phyloP scores from a whole-genome alignment of 768 basidiomycete genomes.

The Rhizopogon vesiculosus region DNA sequence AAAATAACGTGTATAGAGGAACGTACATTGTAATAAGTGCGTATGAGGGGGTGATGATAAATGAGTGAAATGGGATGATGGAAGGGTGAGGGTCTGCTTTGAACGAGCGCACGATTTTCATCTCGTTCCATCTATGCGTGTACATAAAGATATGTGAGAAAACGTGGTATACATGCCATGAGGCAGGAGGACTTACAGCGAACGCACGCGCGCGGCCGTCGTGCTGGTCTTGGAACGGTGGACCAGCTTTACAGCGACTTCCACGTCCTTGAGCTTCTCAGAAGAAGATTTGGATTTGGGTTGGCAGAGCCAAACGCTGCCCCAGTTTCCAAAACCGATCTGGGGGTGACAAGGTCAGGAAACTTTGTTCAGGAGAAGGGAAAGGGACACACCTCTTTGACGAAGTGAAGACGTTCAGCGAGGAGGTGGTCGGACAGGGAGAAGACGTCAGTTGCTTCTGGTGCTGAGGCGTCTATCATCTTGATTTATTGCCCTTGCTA shows the following conservation, averaged over 20 bases:
- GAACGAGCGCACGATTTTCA: conserved; percentile 89
- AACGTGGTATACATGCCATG: neutral
- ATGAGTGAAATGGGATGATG: conserved; percentile 89
- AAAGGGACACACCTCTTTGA: conserved; percentile 56
- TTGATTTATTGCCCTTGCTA: neutral
- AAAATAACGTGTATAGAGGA: neutral
- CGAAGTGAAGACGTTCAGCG: conserved; percentile 66
- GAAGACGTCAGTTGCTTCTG: conserved; percentile 52
- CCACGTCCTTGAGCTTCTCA: conserved; percentile 39
- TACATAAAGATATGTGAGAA: neutral
- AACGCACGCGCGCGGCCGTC: conserved; percentile 84
- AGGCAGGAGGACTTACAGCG: conserved; percentile 52
- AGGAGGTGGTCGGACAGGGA: conserved; percentile 70
- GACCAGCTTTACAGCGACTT: conserved; percentile 91
- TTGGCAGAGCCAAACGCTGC: conserved; percentile 78
- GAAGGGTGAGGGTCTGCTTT: conserved; percentile 86
- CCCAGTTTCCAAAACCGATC: conserved; percentile 94
- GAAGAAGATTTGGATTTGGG: conserved; percentile 46
- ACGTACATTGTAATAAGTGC: conserved; percentile 91
- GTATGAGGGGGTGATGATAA: conserved; percentile 88
- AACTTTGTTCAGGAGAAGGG: neutral
- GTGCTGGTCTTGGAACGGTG: conserved; percentile 78
- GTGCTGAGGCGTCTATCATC: conserved; percentile 17
- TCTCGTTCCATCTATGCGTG: conserved; percentile 85
- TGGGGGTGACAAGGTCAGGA: conserved; percentile 24